phyloP scores from a whole-genome alignment of 176 grass and related monocot species.

The Lolium multiflorum region DNA sequence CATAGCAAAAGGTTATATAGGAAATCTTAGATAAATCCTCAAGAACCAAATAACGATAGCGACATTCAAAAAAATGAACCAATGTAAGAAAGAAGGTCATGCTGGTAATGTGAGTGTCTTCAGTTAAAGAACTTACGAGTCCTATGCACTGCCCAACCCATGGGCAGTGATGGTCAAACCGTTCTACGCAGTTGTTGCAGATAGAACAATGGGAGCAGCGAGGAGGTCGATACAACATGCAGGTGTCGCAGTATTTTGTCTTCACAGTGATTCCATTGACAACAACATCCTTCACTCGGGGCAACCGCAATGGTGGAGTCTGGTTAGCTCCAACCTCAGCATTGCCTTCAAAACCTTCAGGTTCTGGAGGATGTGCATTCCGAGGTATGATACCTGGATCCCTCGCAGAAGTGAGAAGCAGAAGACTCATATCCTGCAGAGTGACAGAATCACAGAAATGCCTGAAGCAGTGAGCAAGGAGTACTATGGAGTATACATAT shows the following conservation, averaged over 20 bases:
- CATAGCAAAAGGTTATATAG: not conserved
- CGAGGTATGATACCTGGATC: constrained; percentile 95
- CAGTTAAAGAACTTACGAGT: constrained; percentile 69
- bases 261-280: constrained; percentile 90
- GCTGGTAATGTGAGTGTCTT: constrained; percentile 18
- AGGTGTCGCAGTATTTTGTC: constrained; percentile 95
- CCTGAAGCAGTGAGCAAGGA: constrained; percentile 9
- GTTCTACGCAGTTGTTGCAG: constrained; percentile 95
- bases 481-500: not conserved
- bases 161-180: constrained; percentile 96
- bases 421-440: constrained; percentile 86
- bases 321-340: constrained; percentile 64
- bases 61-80: not conserved
- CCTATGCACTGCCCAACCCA: constrained; percentile 98
- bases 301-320: constrained; percentile 71
- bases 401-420: constrained; percentile 90
- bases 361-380: constrained; percentile 90
- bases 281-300: constrained; percentile 81
- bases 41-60: not conserved
- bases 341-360: constrained; percentile 73
- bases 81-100: not conserved
- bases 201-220: constrained; percentile 97
- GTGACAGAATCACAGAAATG: constrained; percentile 2
- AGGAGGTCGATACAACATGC: constrained; percentile 94
- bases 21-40: constrained; percentile 6